Evolutionary conservation across 2,329 filamentous ascomycete genomes (phyloP), one percentile per base, ranked within the genome.

Genomic region (Cladosporium colombiae): DNA sequence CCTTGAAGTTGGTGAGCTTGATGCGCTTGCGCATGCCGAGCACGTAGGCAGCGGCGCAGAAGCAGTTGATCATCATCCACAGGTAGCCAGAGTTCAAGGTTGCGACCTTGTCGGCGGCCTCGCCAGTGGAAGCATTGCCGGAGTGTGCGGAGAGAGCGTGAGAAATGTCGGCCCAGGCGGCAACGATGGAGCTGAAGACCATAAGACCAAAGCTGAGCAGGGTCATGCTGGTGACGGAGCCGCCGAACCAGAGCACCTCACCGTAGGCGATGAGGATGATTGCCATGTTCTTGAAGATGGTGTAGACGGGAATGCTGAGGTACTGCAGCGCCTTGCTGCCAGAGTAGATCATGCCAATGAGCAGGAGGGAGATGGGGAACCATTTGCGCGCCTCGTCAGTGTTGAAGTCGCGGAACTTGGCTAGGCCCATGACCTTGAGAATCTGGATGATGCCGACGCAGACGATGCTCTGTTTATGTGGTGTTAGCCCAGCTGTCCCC

Each of bases 301-400:
- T 99, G 82, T 99, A 99, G 29, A 99, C 95, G 27, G 95, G 95
- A 65, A 99, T 96, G 35, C 93, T 97, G 68, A 99, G 90, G 81
- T 89, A 98, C 81, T 97, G 93, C 55, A 99, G 88, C 23, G 95
- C 93, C 83, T 97, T 97, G 75, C 92, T 95, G 75, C 92, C 89
- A 64, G 95, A 98, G 82, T 98, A 99, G 80, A 99, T 98, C 95
- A 98, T 99, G 77, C 93, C 93, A 76, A 98, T 95, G 70, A 99
- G 89, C 68, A 98, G 91, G 64, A 97, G 84, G 66, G 95, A 96
- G 74, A 99, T 92, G 58, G 95, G 95, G 76, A 98, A 97, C 95
- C 94, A 99, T 85, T 93, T 96, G 79, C 89, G 93, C 56, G 92
- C 95, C 81, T 97, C 95, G 70, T 93, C 91, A 58, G 85, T 79